A percentile compares a stretch with the other conserved stretches of the same genome.
These are phyloP conservation scores for Fusarium sp. DNA, from an alignment of 2,329 filamentous ascomycete species.

Conservation along the genomic window DNA sequence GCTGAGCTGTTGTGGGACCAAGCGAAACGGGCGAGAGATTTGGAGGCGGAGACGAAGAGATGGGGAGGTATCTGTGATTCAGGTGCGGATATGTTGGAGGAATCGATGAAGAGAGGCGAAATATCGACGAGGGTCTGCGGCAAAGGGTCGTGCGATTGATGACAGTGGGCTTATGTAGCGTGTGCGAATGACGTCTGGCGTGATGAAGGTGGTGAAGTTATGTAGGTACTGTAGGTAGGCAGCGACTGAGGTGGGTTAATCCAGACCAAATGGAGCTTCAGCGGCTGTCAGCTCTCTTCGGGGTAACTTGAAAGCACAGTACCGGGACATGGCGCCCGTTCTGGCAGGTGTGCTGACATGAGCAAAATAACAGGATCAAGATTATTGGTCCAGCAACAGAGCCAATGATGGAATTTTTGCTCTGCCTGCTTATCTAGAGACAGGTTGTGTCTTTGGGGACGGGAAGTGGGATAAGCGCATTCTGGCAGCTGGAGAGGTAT, in stretches of 20 bases:
- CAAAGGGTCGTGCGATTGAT: constrained; percentile 18
- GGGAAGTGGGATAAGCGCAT: neutral
- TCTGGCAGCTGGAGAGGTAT: neutral
- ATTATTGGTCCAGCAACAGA: neutral
- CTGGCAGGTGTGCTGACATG: neutral
- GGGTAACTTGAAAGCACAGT: neutral
- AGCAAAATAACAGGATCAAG: neutral
- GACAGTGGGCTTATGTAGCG: constrained; percentile 27
- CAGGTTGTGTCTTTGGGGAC: neutral
- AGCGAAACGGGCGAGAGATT: neutral
- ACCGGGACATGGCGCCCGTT: neutral
- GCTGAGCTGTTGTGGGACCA: neutral
- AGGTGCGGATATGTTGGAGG: neutral
- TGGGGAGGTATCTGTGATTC: neutral
- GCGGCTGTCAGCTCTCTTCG: neutral
- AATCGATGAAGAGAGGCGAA: neutral
- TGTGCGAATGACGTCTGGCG: constrained; percentile 43
- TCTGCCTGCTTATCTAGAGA: neutral
- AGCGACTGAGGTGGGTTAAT: constrained; percentile 22
- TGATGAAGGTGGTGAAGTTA: constrained; percentile 33
- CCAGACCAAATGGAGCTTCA: constrained; percentile 16
- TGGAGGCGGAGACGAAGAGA: neutral
- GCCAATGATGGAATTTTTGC: neutral
- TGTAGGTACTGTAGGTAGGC: neutral
- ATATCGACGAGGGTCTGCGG: constrained; percentile 5